These are phyloP conservation scores for Ensete ventricosum DNA, from an alignment of 176 grass and related monocot genomes.

Conservation along the genomic window DNA sequence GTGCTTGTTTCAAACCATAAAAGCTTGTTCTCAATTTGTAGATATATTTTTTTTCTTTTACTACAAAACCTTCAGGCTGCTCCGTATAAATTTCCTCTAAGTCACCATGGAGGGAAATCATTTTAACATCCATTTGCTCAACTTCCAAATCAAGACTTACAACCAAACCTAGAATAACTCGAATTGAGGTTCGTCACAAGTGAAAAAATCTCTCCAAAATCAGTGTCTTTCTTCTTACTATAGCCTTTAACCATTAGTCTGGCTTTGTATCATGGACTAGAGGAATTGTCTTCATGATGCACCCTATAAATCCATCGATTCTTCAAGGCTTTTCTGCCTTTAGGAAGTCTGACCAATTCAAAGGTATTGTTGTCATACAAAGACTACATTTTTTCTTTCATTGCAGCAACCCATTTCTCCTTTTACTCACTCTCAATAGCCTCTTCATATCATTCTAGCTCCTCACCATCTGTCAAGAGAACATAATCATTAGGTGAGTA, in stretches of 20 bases:
- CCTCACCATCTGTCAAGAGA: not conserved
- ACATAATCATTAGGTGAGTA: not conserved
- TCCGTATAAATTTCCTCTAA: not conserved
- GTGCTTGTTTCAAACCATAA: not conserved
- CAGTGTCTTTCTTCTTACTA: not conserved
- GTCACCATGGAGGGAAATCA: not conserved
- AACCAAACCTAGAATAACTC: not conserved
- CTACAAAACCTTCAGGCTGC: not conserved
- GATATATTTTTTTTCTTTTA: not conserved
- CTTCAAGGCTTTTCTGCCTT: not conserved
- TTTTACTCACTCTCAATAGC: not conserved
- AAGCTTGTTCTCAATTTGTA: not conserved
- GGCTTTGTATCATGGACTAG: not conserved
- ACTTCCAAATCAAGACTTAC: not conserved
- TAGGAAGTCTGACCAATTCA: not conserved
- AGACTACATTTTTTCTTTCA: not conserved
- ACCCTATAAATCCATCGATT: not conserved
- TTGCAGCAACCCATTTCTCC: not conserved
- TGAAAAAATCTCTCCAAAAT: not conserved
- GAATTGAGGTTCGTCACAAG: not conserved
- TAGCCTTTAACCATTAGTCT: not conserved
- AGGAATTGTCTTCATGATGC: not conserved
- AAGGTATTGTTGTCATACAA: not conserved
- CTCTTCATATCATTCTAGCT: not conserved
- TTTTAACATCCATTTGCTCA: not conserved